Percentiles rank a stretch among this genome's conserved stretches.
Evolutionary conservation across 768 basidiomycete genomes (phyloP).

Genomic region (Pseudohyphozyma bogoriensis): DNA sequence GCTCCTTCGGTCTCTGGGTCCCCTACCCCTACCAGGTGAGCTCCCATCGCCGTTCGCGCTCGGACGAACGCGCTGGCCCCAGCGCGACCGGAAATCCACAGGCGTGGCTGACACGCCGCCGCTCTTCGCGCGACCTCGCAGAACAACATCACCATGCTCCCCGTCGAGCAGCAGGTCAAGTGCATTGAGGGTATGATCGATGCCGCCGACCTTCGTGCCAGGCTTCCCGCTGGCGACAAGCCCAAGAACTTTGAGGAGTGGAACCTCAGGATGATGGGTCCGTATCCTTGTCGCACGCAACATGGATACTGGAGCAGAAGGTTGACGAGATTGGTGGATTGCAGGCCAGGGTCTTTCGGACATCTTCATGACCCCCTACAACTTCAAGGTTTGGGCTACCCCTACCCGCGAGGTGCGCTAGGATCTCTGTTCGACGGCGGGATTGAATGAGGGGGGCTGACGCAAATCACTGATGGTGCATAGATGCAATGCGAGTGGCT

Average conservation of each 20-base stretch:
- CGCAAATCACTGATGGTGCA: background rate
- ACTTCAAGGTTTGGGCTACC: conserved; percentile 42
- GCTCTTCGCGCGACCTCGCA: no score
- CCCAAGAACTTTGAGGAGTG: conserved; percentile 40
- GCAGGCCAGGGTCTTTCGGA: conserved; percentile 39
- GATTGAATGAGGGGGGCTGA: background rate
- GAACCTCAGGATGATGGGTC: conserved; percentile 40
- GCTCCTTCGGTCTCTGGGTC: conserved; percentile 38
- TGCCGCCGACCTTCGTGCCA: conserved; percentile 36
- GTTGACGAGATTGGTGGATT: background rate
- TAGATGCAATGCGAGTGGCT: conserved; percentile 43
- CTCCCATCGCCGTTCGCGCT: background rate
- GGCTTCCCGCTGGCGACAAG: conserved; percentile 34
- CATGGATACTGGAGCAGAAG: background rate
- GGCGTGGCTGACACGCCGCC: no score
- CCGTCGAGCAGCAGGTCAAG: conserved; percentile 38
- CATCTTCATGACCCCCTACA: conserved; percentile 42
- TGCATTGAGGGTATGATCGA: conserved; percentile 41
- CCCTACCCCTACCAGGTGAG: conserved; percentile 36
- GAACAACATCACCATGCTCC: conserved; percentile 41
- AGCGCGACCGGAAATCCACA: no score
- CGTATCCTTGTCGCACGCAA: background rate
- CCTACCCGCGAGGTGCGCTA: conserved; percentile 36
- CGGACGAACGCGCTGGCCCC: no score
- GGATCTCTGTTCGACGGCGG: background rate